Evolutionary conservation across 1,139 yeast genomes (phyloP).

Genomic region (Yamadazyma atmosphaerica): DNA sequence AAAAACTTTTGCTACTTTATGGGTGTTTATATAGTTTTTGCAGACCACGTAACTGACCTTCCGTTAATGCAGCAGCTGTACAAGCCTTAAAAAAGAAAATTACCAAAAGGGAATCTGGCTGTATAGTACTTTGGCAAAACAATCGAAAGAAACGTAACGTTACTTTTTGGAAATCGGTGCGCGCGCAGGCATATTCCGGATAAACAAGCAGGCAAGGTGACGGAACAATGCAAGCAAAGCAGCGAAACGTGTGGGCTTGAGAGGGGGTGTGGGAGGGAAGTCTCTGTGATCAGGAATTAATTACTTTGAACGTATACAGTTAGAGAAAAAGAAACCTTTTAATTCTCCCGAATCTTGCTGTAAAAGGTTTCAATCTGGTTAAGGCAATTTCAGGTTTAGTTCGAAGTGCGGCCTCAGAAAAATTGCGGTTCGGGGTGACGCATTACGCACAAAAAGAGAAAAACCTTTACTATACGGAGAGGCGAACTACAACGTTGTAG

Average conservation of each 20-base stretch:
- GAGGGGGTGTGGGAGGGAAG: too few relatives aligned
- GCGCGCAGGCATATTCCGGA: background rate
- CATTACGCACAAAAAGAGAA: background rate
- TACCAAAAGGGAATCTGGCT: background rate
- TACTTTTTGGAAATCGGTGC: slow-evolving; percentile 1
- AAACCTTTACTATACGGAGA: background rate
- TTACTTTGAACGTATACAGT: too few relatives aligned
- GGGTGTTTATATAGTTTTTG: slow-evolving; percentile 2
- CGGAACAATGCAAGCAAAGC: background rate
- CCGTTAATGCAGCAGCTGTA: too few relatives aligned
- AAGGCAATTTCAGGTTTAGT: too few relatives aligned
- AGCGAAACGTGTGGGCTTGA: too few relatives aligned
- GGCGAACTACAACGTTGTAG: slow-evolving; percentile 2
- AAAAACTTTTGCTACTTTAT: background rate
- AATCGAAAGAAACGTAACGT: slow-evolving; percentile 1
- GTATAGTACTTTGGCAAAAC: background rate
- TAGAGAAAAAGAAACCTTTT: too few relatives aligned
- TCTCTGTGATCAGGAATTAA: too few relatives aligned
- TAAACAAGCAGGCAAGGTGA: background rate
- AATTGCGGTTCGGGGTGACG: background rate
- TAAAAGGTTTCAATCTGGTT: too few relatives aligned
- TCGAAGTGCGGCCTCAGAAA: background rate
- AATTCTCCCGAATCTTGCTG: too few relatives aligned
- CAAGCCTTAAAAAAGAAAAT: background rate
- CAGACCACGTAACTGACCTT: too few relatives aligned